A percentile compares a stretch with the other conserved stretches of the same genome.
phyloP scores from a whole-genome alignment of 2,329 filamentous ascomycete genomes.

The Fusarium agapanthi region DNA sequence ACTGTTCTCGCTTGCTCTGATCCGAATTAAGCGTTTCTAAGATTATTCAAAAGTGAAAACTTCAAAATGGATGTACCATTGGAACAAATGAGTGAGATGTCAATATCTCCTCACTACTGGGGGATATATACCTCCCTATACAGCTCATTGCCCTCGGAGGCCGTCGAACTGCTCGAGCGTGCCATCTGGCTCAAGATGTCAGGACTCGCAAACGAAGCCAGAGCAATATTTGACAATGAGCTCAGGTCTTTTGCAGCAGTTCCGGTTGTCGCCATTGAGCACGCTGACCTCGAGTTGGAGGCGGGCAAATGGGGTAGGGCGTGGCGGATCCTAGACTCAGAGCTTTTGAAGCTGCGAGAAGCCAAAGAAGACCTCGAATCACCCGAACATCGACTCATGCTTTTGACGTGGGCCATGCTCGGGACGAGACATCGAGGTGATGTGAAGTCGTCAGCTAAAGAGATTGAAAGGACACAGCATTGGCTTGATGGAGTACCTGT shows the following conservation, averaged over 20 bases:
- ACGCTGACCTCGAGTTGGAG: background rate
- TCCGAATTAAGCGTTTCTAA: background rate
- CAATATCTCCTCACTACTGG: background rate
- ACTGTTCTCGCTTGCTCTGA: background rate
- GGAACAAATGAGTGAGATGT: background rate
- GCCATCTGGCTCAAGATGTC: background rate
- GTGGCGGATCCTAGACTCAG: background rate
- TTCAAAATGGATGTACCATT: background rate
- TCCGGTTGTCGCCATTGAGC: background rate
- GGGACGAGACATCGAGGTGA: background rate
- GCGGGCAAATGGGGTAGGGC: background rate
- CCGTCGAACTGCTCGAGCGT: background rate
- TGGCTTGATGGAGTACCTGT: background rate
- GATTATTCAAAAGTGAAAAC: background rate
- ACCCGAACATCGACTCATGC: background rate
- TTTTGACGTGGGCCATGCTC: background rate
- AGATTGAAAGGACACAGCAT: background rate
- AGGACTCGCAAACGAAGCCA: background rate
- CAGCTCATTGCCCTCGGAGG: background rate
- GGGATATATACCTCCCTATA: background rate
- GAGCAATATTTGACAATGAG: background rate
- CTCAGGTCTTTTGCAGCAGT: background rate
- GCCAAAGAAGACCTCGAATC: background rate
- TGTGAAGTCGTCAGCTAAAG: background rate
- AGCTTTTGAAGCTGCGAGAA: background rate